phyloP scores from a whole-genome alignment of 805 yeast species.

The Kodamaea lidongshanica region DNA sequence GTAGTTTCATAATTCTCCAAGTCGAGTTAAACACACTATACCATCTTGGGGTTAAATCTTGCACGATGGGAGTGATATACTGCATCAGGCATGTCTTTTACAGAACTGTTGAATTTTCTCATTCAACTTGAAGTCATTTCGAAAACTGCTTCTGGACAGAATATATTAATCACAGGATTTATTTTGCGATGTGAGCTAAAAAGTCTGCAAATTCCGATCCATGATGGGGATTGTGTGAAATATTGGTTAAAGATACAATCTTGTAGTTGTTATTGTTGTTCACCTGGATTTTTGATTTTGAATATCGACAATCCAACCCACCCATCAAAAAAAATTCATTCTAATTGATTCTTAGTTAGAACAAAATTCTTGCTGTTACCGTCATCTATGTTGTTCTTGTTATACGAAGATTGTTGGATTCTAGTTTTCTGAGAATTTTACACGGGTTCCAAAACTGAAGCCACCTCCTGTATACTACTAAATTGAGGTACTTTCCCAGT shows the following conservation, averaged over 20 bases:
- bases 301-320: conserved; percentile 76
- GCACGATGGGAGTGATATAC: conserved; percentile 83
- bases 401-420: no score
- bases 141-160: conserved; percentile 37
- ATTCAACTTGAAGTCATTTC: conserved; percentile 59
- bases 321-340: conserved; percentile 93
- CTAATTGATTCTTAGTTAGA: neutral
- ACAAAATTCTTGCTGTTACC: conserved; percentile 2
- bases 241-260: conserved; percentile 72
- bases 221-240: conserved; percentile 83
- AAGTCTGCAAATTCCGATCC: conserved; percentile 83
- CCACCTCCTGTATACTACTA: conserved; percentile 67
- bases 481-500: conserved; percentile 80
- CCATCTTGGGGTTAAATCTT: conserved; percentile 54
- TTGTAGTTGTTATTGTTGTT: conserved; percentile 43
- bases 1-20: conserved; percentile 52
- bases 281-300: conserved; percentile 49
- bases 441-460: conserved; percentile 46
- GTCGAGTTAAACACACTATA: conserved; percentile 55
- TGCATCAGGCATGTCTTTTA: conserved; percentile 54
- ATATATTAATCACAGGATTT: conserved; percentile 12
- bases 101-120: conserved; percentile 46
- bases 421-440: conserved; percentile 11
- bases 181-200: conserved; percentile 33
- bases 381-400: conserved; percentile 9